These are phyloP conservation scores for Adiantum capillusveneris DNA, from an alignment of 75 land plant genomes.

Conservation along the genomic window DNA sequence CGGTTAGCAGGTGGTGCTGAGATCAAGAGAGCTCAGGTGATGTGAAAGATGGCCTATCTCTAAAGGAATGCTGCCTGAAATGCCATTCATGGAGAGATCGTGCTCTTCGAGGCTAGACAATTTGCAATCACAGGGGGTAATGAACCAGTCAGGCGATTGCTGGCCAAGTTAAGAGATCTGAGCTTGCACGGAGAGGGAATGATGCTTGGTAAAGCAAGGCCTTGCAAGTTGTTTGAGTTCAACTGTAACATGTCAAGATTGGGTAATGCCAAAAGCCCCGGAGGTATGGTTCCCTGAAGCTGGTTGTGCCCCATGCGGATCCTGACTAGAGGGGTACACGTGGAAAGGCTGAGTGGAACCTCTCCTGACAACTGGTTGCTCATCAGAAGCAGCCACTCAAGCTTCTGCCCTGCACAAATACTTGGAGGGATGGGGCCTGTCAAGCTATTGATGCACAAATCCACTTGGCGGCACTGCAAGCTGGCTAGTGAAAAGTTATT, in stretches of 20 bases:
- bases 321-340: constrained; percentile 40
- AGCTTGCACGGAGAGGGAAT: constrained; percentile 32
- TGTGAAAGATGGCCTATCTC: constrained; percentile 49
- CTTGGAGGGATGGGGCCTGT: constrained; percentile 60
- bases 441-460: constrained; percentile 55
- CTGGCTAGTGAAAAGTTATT: constrained; percentile 46
- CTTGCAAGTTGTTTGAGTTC: constrained; percentile 45
- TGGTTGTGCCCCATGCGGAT: constrained; percentile 58
- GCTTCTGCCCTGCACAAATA: constrained; percentile 43
- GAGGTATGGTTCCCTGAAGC: constrained; percentile 66
- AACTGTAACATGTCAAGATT: constrained; percentile 36
- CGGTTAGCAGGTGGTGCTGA: constrained; percentile 36
- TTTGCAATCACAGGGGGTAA: constrained; percentile 28
- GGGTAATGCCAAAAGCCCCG: constrained; percentile 50
- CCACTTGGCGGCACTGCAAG: constrained; percentile 50
- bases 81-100: constrained; percentile 40
- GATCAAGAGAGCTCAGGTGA: constrained; percentile 30
- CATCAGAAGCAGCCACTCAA: constrained; percentile 66
- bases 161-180: constrained; percentile 51
- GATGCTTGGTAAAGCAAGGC: constrained; percentile 37
- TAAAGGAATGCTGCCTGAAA: constrained; percentile 34
- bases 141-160: constrained; percentile 26
- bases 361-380: constrained; percentile 61
- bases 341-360: constrained; percentile 41
- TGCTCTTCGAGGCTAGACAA: constrained; percentile 25